A percentile compares a stretch with the other conserved stretches of the same genome.
Evolutionary conservation across 2,329 filamentous ascomycete species (phyloP).

Genomic region (Monosporascus sp.): DNA sequence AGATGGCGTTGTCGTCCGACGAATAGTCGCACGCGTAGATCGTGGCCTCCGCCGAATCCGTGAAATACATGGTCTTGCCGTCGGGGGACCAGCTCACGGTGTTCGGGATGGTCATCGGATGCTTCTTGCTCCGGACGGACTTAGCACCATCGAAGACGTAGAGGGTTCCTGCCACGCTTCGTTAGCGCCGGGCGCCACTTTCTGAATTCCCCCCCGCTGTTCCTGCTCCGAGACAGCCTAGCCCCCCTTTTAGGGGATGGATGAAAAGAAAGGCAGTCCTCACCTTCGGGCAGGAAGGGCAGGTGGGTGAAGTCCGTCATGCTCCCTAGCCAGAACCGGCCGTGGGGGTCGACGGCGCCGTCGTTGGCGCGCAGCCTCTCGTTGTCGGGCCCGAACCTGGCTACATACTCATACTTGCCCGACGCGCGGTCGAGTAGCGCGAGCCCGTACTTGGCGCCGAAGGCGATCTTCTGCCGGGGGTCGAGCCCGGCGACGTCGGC

Average conservation of each 20-base stretch:
- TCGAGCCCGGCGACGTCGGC: constrained; percentile 69
- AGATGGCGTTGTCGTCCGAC: constrained; percentile 55
- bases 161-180: constrained; percentile 53
- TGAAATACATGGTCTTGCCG: constrained; percentile 73
- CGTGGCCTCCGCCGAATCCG: constrained; percentile 66
- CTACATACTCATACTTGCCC: constrained; percentile 49
- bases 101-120: constrained; percentile 72
- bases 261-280: not conserved
- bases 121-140: constrained; percentile 53
- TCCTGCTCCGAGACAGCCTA: too few relatives aligned
- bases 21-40: constrained; percentile 76
- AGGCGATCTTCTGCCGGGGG: constrained; percentile 60
- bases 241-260: too few relatives aligned
- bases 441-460: constrained; percentile 77
- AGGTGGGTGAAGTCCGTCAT: constrained; percentile 71
- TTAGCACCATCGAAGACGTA: constrained; percentile 65
- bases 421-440: constrained; percentile 67
- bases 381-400: constrained; percentile 39
- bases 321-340: constrained; percentile 77
- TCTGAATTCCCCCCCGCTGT: too few relatives aligned
- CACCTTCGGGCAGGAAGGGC: constrained; percentile 56
- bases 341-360: constrained; percentile 72
- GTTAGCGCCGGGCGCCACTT: not conserved
- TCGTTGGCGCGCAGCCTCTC: constrained; percentile 70
- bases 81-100: constrained; percentile 75